Percentiles rank a stretch among this genome's conserved stretches.
Evolutionary conservation across 1,139 yeast genomes (phyloP).

Genomic region (Blastobotrys illinoisensis): DNA sequence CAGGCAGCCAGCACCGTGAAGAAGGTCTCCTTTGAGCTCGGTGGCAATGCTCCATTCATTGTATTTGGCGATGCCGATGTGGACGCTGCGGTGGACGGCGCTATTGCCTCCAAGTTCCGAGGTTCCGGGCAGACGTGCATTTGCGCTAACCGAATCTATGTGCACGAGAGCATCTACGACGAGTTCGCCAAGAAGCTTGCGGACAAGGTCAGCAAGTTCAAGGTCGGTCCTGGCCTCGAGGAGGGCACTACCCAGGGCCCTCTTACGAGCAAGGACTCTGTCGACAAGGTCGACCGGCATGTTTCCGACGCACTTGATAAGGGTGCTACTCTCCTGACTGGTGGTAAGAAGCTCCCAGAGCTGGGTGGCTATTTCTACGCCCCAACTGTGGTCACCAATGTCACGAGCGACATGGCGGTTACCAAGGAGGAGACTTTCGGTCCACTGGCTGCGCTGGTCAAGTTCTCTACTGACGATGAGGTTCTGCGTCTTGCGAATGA

Average conservation of each 20-base stretch:
- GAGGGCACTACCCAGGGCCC: constrained; percentile 74
- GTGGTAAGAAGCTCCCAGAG: constrained; percentile 63
- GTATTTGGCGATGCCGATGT: constrained; percentile 81
- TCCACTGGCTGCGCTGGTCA: constrained; percentile 74
- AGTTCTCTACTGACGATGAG: constrained; percentile 57
- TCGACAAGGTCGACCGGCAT: constrained; percentile 64
- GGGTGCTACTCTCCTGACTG: constrained; percentile 61
- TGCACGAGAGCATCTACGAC: constrained; percentile 58
- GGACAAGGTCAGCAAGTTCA: constrained; percentile 46
- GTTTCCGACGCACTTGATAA: constrained; percentile 67
- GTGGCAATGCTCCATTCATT: constrained; percentile 91
- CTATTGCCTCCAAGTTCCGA: constrained; percentile 63
- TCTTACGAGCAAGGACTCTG: constrained; percentile 60
- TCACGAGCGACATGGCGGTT: constrained; percentile 58
- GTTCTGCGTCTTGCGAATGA: constrained; percentile 66
- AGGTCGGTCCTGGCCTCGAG: constrained; percentile 71
- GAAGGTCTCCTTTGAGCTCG: constrained; percentile 80
- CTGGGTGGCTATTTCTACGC: constrained; percentile 72
- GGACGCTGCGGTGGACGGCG: constrained; percentile 70
- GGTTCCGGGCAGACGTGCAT: constrained; percentile 81
- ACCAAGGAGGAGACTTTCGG: constrained; percentile 82
- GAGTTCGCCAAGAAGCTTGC: constrained; percentile 50
- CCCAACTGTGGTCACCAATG: constrained; percentile 66
- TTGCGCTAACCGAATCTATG: constrained; percentile 70
- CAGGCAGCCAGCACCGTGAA: constrained; percentile 76